Conservation (phyloP, 2,329 filamentous ascomycete species). For the Camillea tinctor region DNA sequence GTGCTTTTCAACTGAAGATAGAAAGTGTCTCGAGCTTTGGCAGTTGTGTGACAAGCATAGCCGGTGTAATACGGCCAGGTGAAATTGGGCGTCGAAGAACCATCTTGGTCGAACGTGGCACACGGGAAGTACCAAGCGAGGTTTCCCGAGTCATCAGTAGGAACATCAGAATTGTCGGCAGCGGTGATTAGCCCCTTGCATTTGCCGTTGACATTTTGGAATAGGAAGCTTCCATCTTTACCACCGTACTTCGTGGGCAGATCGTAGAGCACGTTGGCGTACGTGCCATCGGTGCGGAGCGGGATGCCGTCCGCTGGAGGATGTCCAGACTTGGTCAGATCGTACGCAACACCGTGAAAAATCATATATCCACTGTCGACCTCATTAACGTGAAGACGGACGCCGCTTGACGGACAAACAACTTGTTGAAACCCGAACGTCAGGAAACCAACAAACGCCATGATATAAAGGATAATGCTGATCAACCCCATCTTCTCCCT, state of each 20-base stretch:
- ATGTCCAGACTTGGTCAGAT: slow-evolving; percentile 74
- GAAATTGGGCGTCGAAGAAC: slow-evolving; percentile 72
- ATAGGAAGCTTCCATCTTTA: slow-evolving; percentile 94
- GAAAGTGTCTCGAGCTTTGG: slow-evolving; percentile 66
- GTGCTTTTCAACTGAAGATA: slow-evolving; percentile 65
- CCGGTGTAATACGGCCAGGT: slow-evolving; percentile 77
- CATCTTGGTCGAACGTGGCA: slow-evolving; percentile 88
- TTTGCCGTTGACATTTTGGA: slow-evolving; percentile 96
- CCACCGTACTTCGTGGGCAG: slow-evolving; percentile 78
- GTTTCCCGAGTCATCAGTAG: slow-evolving; percentile 68
- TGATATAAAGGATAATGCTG: slow-evolving; percentile 87
- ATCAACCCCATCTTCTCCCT: slow-evolving; percentile 96
- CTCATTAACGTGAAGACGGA: slow-evolving; percentile 78
- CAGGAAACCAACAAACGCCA: slow-evolving; percentile 86
- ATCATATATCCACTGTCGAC: slow-evolving; percentile 88
- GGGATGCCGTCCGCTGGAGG: slow-evolving; percentile 79
- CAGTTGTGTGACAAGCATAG: slow-evolving; percentile 84
- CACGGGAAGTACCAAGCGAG: slow-evolving; percentile 98
- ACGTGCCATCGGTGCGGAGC: slow-evolving; percentile 42
- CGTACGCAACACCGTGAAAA: slow-evolving; percentile 88
- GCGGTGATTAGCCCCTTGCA: slow-evolving; percentile 88
- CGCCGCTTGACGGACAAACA: slow-evolving; percentile 73
- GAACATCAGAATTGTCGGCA: slow-evolving; percentile 71
- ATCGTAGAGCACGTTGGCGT: slow-evolving; percentile 83
- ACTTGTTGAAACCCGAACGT: slow-evolving; percentile 94